Percentiles rank a stretch among this genome's conserved stretches.
Conservation (phyloP, 495 filamentous ascomycete species). For the Penicillium cosmopolitanum region DNA sequence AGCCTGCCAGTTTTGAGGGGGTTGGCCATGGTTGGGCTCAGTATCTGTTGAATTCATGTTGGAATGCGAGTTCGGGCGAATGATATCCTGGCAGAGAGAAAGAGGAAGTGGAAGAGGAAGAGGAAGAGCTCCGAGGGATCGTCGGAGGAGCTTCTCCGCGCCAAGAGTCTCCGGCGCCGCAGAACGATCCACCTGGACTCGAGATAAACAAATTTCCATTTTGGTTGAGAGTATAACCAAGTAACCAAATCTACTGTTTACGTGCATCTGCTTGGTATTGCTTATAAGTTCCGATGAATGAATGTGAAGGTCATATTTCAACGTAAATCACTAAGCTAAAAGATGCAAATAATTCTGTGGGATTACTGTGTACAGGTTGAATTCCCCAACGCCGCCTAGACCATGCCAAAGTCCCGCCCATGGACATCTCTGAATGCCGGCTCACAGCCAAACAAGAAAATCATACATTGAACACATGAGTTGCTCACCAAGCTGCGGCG, state of each 20-base stretch:
- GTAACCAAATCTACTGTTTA: too few relatives aligned
- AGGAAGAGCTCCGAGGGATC: conserved; percentile 22
- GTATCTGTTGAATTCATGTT: conserved; percentile 14
- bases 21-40: background rate
- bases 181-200: background rate
- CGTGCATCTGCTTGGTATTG: background rate
- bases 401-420: background rate
- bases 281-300: background rate
- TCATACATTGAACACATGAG: conserved; percentile 13
- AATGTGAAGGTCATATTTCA: background rate
- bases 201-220: background rate
- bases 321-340: background rate
- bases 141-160: conserved; percentile 31
- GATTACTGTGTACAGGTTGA: conserved; percentile 6
- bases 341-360: background rate
- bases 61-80: background rate
- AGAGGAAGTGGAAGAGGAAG: too few relatives aligned
- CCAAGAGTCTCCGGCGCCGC: conserved; percentile 19
- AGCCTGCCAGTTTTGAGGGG: background rate
- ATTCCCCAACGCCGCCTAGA: background rate
- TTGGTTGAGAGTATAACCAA: too few relatives aligned
- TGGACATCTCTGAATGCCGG: background rate
- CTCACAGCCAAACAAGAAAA: background rate
- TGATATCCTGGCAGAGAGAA: background rate
- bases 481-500: conserved; percentile 57